A percentile compares a stretch with the other conserved stretches of the same genome.
These are phyloP conservation scores for Talaromyces amestolkiae DNA, from an alignment of 2,329 filamentous ascomycete species.

Conservation along the genomic window DNA sequence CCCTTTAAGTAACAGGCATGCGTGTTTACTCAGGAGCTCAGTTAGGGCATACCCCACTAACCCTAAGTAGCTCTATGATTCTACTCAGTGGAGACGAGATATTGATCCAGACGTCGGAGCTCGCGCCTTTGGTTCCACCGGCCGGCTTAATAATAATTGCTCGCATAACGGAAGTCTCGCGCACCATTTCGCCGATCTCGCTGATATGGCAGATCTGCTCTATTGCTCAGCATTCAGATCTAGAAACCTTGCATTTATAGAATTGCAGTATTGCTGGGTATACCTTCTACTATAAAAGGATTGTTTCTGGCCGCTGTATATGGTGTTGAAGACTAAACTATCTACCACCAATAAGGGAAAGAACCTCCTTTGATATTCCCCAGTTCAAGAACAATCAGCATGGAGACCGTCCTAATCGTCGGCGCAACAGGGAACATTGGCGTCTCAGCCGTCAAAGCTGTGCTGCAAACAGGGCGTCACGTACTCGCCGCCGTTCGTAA, in stretches of 20 bases:
- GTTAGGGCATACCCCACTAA: background rate
- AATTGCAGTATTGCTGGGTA: background rate
- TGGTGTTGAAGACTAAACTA: background rate
- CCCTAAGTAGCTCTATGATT: background rate
- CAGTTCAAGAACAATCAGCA: background rate
- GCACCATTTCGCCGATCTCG: background rate
- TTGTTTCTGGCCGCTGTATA: background rate
- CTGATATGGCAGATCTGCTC: background rate
- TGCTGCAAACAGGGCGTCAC: background rate
- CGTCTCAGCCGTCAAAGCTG: background rate
- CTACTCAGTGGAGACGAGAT: no score
- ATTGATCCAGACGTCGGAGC: background rate
- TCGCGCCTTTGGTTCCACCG: background rate
- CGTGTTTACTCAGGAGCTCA: background rate
- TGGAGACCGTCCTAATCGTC: slow-evolving; percentile 17
- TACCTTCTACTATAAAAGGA: background rate
- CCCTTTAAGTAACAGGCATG: background rate
- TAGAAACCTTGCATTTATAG: background rate
- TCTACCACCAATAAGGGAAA: background rate
- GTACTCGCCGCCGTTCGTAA: slow-evolving; percentile 16
- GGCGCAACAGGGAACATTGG: slow-evolving; percentile 17
- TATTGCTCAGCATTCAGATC: background rate
- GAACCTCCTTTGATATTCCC: background rate
- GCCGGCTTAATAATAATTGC: background rate
- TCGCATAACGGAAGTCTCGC: background rate